Conservation (phyloP, 306 rosid species). For the Fagus sylvatica region DNA sequence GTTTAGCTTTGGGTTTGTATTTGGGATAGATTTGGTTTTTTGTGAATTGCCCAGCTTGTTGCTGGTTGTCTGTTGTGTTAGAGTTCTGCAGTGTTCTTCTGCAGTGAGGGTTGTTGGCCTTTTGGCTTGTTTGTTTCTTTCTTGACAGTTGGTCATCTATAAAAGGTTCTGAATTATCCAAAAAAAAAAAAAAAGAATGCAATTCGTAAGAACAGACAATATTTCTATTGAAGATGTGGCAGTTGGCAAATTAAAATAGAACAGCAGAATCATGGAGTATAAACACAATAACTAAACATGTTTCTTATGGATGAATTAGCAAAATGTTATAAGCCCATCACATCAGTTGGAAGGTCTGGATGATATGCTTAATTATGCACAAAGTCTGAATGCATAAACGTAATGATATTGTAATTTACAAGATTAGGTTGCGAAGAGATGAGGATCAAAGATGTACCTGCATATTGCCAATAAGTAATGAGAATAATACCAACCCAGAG, state of each 20-base stretch:
- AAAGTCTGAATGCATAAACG: neutral
- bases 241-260: neutral
- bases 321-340: neutral
- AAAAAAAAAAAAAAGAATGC: too few species aligned
- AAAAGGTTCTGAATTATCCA: too few species aligned
- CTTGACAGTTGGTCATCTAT: too few species aligned
- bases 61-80: too few species aligned
- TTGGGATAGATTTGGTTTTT: too few species aligned
- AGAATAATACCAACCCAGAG: conserved; percentile 72
- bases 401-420: neutral
- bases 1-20: too few species aligned
- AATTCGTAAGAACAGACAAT: neutral
- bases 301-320: neutral
- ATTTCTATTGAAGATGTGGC: neutral
- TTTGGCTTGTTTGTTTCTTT: too few species aligned
- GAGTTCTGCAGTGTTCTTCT: too few species aligned
- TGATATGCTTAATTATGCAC: conserved; percentile 4
- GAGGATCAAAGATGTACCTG: conserved; percentile 54
- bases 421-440: neutral
- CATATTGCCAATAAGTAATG: conserved; percentile 85
- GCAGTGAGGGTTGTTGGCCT: too few species aligned
- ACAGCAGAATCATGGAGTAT: neutral
- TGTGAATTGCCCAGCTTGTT: too few species aligned
- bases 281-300: neutral
- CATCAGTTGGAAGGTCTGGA: neutral